Evolutionary conservation across 2,329 filamentous ascomycete genomes (phyloP), one percentile per base, ranked within the genome.

Genomic region (Sporothrix protearum): DNA sequence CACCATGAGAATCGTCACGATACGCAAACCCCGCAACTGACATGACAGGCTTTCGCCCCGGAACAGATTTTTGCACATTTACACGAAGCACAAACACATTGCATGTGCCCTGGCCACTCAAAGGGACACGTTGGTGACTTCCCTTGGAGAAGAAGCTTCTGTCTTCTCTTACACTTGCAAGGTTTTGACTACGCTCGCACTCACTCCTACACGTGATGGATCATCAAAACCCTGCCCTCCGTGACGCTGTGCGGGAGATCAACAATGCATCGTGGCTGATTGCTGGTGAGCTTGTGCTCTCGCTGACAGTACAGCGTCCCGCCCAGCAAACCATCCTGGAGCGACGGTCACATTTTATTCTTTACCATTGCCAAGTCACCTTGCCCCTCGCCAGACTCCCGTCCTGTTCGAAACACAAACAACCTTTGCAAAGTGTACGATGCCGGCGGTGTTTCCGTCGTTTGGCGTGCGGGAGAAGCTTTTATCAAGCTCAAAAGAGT

Each of bases 311-410:
- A 42, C 61, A 47, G 22, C 61, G 36, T 16, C 39, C 39, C 39
- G n/a, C 25, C n/a, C 8, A 47, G 16, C 61, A 66, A 66, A 49
- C 61, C 61, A 49, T 57, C 30, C n/a, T 69, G 49, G 30, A 69
- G 49, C 66, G 67, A 55, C 49, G 19, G 49, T 36, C 4, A 53
- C 47, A 53, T 3, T 53, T 33, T 19, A 22, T n/a, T 42, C 39
- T 36, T 19, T 14, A 36, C 28, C 33, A 12, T 61, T 61, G 45
- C 39, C 36, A 47, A 30, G 61, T 39, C 61, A 2, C 3, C 39
- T 47, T 47, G 39, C 22, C 61, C 61, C 36, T 28, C 22, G 61
- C 39, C 22, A 47, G 42, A 47, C n/a, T 28, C 36, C 22, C 12
- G 19, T 6, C 61, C 39, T 3, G 14, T 66, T 30, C 61, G 39